Percentiles rank a stretch among this genome's conserved stretches.
Evolutionary conservation across 495 filamentous ascomycete genomes (phyloP).

Genomic region (Parathielavia appendiculata): DNA sequence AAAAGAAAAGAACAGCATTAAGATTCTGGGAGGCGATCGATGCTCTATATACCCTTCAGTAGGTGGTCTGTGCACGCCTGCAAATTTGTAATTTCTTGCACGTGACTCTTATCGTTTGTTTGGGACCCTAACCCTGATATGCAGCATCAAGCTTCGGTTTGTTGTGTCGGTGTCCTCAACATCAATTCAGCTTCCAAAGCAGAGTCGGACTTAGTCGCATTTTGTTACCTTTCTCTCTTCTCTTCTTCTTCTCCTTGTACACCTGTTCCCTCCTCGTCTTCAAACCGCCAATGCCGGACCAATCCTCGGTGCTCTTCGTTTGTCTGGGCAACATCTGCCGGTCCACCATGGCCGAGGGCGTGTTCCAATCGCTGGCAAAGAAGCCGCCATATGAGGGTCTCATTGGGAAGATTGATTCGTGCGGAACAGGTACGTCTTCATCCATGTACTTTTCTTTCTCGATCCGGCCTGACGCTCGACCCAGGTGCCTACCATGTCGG

Average conservation of each 20-base stretch:
- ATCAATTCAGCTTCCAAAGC: background rate
- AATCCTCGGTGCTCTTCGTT: conserved; percentile 82
- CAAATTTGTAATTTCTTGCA: conserved; percentile 7
- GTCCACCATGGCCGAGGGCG: conserved; percentile 93
- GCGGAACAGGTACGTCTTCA: conserved; percentile 56
- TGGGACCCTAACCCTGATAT: conserved; percentile 17
- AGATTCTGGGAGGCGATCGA: conserved; percentile 6
- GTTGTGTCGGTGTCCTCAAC: too few relatives aligned
- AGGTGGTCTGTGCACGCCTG: conserved; percentile 24
- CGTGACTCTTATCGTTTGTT: background rate
- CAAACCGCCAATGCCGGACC: conserved; percentile 26
- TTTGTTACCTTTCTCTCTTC: too few relatives aligned
- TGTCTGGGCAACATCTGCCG: conserved; percentile 95
- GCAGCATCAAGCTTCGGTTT: too few relatives aligned
- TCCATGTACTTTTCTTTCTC: background rate
- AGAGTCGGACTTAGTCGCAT: background rate
- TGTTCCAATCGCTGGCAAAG: conserved; percentile 70
- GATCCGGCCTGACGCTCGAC: conserved; percentile 2
- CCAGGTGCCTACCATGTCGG: conserved; percentile 68
- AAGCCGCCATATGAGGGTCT: conserved; percentile 50
- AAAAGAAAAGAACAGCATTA: conserved; percentile 24
- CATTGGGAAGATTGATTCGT: conserved; percentile 74
- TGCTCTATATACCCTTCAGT: conserved; percentile 9
- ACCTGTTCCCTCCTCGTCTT: too few relatives aligned
- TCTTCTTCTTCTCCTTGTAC: too few relatives aligned